These are phyloP conservation scores for Quercus ilex DNA, from an alignment of 306 rosid species.

Conservation along the genomic window DNA sequence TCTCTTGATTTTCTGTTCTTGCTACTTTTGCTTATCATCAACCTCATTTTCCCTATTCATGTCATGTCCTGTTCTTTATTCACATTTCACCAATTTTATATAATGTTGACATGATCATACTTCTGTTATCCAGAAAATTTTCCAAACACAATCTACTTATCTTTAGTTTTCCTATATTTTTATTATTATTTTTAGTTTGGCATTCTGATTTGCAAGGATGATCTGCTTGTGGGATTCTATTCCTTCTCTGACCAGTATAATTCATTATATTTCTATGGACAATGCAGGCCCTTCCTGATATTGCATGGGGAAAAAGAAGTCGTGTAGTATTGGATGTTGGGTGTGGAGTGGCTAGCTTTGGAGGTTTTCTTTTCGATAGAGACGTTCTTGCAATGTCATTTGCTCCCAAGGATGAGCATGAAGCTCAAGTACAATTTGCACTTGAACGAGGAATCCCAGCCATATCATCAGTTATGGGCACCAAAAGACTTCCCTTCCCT, in stretches of 20 bases:
- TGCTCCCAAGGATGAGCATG: conserved; percentile 92
- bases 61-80: conserved; percentile 7
- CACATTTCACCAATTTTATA: background rate
- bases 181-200: background rate
- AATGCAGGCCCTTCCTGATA: conserved; percentile 60
- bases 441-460: conserved; percentile 92
- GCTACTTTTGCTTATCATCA: conserved; percentile 9
- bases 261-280: conserved; percentile 6
- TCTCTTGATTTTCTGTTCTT: background rate
- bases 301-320: conserved; percentile 86
- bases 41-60: conserved; percentile 1
- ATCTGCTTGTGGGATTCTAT: background rate
- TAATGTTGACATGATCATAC: background rate
- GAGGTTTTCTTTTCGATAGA: conserved; percentile 78
- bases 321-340: conserved; percentile 85
- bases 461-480: conserved; percentile 76
- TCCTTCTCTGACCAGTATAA: background rate
- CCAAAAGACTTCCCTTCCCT: conserved; percentile 72
- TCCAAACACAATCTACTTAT: background rate
- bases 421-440: conserved; percentile 92
- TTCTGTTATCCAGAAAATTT: background rate
- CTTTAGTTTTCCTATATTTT: background rate
- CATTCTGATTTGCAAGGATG: background rate
- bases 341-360: conserved; percentile 93
- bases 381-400: conserved; percentile 80